These are phyloP conservation scores for Hyaloscypha bicolor DNA, from an alignment of 495 filamentous ascomycete genomes.

Conservation along the genomic window DNA sequence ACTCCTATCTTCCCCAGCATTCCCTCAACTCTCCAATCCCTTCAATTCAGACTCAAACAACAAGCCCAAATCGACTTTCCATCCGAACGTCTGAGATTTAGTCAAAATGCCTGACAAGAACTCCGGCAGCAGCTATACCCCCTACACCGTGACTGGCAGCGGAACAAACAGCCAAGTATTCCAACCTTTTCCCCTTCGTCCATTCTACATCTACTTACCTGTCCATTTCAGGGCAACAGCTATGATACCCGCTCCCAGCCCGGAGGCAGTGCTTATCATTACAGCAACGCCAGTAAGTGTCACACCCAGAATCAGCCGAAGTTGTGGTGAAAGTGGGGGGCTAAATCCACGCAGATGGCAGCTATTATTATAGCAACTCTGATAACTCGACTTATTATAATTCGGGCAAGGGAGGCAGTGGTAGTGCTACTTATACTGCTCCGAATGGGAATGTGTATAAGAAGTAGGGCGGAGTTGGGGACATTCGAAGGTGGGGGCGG, in stretches of 20 bases:
- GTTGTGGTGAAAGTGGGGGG: neutral
- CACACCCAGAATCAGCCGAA: neutral
- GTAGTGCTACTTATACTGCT: constrained; percentile 31
- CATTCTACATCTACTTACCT: neutral
- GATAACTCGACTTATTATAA: constrained; percentile 30
- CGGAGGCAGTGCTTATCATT: constrained; percentile 30
- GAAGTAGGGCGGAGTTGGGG: constrained; percentile 16
- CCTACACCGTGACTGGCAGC: constrained; percentile 20
- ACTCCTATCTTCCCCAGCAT: neutral
- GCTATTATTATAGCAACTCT: constrained; percentile 31
- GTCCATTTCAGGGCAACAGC: constrained; percentile 26
- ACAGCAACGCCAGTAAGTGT: constrained; percentile 28
- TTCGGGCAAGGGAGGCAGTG: constrained; percentile 11
- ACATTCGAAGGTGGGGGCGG: too few species aligned
- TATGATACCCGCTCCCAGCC: constrained; percentile 31
- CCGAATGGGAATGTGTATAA: constrained; percentile 31
- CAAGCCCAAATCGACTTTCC: too few species aligned
- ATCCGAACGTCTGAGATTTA: too few species aligned
- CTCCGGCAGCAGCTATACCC: constrained; percentile 24
- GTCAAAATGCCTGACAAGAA: constrained; percentile 18
- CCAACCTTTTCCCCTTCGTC: neutral
- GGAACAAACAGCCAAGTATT: constrained; percentile 31
- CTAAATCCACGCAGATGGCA: constrained; percentile 22
- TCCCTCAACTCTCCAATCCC: neutral
- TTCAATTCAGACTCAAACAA: too few species aligned